Conservation (phyloP, 768 basidiomycete genomes). For the Xerocomellus amylosporus region DNA sequence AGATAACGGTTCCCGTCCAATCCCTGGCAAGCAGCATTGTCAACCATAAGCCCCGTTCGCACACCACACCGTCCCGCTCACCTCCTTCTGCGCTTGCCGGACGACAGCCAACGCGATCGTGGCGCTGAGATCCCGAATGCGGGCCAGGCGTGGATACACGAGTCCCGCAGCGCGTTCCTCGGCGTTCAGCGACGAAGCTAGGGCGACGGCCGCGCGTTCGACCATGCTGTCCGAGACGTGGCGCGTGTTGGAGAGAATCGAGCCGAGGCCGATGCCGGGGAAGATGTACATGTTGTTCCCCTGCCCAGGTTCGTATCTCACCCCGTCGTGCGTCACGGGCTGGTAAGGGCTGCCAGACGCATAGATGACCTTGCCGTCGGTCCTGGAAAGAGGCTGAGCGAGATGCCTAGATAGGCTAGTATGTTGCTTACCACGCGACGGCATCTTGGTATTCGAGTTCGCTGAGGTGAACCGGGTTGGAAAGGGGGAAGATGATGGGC, state of each 20-base stretch:
- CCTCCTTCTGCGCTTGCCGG: constrained; percentile 61
- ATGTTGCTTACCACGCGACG: constrained; percentile 45
- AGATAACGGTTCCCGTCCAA: constrained; percentile 47
- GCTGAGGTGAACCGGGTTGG: constrained; percentile 63
- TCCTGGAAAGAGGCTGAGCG: constrained; percentile 36
- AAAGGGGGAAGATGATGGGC: constrained; percentile 82
- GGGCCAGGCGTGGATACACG: constrained; percentile 65
- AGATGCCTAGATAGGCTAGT: not conserved
- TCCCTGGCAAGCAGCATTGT: constrained; percentile 9
- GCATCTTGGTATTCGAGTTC: constrained; percentile 64
- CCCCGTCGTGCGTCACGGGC: constrained; percentile 46
- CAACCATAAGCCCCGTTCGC: not conserved
- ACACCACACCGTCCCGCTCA: constrained; percentile 27
- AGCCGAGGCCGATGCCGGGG: constrained; percentile 59
- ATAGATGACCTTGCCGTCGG: constrained; percentile 64
- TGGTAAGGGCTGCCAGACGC: constrained; percentile 74
- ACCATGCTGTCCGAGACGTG: constrained; percentile 69
- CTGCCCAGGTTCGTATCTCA: constrained; percentile 60
- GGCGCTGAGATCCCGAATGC: constrained; percentile 66
- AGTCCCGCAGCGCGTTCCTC: constrained; percentile 55
- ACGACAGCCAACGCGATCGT: constrained; percentile 61
- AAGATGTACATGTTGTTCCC: constrained; percentile 82
- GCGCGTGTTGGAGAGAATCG: constrained; percentile 54
- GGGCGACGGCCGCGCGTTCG: constrained; percentile 60
- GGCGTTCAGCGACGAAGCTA: constrained; percentile 52